A percentile compares a stretch with the other conserved stretches of the same genome.
These are phyloP conservation scores for Blastobotrys attinorum DNA, from an alignment of 805 yeast genomes.

Conservation along the genomic window DNA sequence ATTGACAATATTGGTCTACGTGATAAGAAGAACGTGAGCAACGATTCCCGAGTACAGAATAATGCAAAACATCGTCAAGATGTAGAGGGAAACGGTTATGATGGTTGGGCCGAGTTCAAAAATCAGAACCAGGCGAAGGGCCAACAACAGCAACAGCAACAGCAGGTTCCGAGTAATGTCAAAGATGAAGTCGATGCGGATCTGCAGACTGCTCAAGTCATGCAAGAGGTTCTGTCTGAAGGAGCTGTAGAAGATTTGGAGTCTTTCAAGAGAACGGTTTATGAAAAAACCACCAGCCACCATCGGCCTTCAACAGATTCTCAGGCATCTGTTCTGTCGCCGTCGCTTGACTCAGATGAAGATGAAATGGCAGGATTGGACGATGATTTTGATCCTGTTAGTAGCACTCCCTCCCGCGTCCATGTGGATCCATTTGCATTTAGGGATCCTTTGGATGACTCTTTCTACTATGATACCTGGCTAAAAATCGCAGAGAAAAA, in stretches of 20 bases:
- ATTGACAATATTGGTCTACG: slow-evolving; percentile 77
- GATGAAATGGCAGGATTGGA: neutral
- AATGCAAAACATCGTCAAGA: slow-evolving; percentile 59
- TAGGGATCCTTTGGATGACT: slow-evolving; percentile 77
- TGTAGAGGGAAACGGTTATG: slow-evolving; percentile 70
- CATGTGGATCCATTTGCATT: slow-evolving; percentile 78
- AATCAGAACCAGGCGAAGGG: slow-evolving; percentile 1
- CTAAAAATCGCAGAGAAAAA: slow-evolving; percentile 73
- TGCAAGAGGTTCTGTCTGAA: slow-evolving; percentile 36
- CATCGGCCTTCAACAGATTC: neutral
- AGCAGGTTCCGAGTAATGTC: neutral
- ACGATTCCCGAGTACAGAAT: slow-evolving; percentile 72
- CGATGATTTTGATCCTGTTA: neutral
- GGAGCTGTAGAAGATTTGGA: slow-evolving; percentile 30
- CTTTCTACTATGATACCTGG: slow-evolving; percentile 83
- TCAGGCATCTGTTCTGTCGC: neutral
- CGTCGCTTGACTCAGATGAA: neutral
- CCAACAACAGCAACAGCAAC: slow-evolving; percentile 2
- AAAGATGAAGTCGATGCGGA: neutral
- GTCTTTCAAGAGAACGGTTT: slow-evolving; percentile 24
- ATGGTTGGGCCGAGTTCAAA: slow-evolving; percentile 37
- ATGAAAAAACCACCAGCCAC: slow-evolving; percentile 13
- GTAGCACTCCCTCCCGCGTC: slow-evolving; percentile 29
- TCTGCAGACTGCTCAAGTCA: slow-evolving; percentile 40
- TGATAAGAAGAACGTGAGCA: slow-evolving; percentile 71